A percentile compares a stretch with the other conserved stretches of the same genome.
Evolutionary conservation across 257 asterid species (phyloP).

Genomic region (Solanum clarkiae): DNA sequence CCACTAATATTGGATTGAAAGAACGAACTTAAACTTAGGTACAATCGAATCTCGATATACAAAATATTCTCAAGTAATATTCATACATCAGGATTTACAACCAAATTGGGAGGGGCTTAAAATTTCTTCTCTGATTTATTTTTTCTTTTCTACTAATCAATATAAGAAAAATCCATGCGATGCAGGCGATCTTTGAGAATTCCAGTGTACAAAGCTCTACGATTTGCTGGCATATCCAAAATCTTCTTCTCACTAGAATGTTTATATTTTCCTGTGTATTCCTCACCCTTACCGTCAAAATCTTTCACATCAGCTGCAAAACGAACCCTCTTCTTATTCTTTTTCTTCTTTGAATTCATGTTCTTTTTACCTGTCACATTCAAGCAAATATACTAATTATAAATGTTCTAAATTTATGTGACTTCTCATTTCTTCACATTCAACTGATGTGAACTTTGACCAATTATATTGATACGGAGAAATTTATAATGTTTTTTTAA

Average conservation of each 20-base stretch:
- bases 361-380: conserved; percentile 17
- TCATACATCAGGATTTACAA: neutral
- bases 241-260: conserved; percentile 15
- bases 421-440: too few relatives aligned
- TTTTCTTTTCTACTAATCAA: conserved; percentile 7
- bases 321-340: conserved; percentile 39
- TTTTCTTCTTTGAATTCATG: neutral
- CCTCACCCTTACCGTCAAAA: conserved; percentile 34
- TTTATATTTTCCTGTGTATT: conserved; percentile 14
- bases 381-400: neutral
- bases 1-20: neutral
- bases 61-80: neutral
- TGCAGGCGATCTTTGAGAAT: conserved; percentile 52
- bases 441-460: too few relatives aligned
- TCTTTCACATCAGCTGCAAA: conserved; percentile 76
- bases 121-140: neutral
- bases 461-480: too few relatives aligned
- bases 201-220: conserved; percentile 54
- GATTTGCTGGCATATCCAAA: conserved; percentile 46
- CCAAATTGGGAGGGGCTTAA: neutral
- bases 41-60: neutral
- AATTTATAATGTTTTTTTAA: too few relatives aligned
- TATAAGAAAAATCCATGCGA: conserved; percentile 19
- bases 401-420: too few relatives aligned
- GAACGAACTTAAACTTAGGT: neutral